Evolutionary conservation across 2,329 filamentous ascomycete genomes (phyloP), one percentile per base, ranked within the genome.

Genomic region (Ceratocystis albifundus): DNA sequence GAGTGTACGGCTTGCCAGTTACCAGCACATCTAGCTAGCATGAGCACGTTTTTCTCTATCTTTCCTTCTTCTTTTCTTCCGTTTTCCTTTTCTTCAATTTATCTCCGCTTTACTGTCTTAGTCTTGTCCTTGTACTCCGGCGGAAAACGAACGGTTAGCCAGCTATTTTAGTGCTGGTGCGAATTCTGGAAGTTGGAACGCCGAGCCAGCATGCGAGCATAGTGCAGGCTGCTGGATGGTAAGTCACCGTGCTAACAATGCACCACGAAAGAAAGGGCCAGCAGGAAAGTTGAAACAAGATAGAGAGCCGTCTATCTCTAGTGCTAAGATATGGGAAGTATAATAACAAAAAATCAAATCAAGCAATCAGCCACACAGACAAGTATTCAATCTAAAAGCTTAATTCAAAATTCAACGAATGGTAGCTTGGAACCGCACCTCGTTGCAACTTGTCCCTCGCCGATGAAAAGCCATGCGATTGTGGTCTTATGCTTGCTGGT

Each of bases 331-430:
- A 41, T 10, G 25, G 36, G 20, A n/a, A 46, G 17, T 10, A 45
- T 30, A 46, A 46, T 12, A 28, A 45, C 3, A 22, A 62, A 44
- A 22, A 57, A 15, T 50, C 1, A 57, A 41, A 41, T 41, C 36
- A 41, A 41, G 3, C 36, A 12, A 41, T 41, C 36, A 41, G 36
- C 53, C 50, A 28, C 12, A 55, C 8, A 28, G 1, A 17, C 46
- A 22, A 20, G 20, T n/a, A 48, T 50, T 10, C n/a, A 7, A 3
- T 22, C 48, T 3, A 50, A 50, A 50, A 41, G 32, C n/a, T 61
- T 61, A 61, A 44, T 41, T 61, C 57, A 36, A 10, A 32, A 28
- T 46, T 28, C 36, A 20, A 62, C 61, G 61, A 62, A 62, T 62
- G 61, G 20, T n/a, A 62, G 61, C 61, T 22, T 28, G 36, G 17